Base-by-base conservation (phyloP, 352 stramenopile species). In the Phytopythium mirpurense region DNA sequence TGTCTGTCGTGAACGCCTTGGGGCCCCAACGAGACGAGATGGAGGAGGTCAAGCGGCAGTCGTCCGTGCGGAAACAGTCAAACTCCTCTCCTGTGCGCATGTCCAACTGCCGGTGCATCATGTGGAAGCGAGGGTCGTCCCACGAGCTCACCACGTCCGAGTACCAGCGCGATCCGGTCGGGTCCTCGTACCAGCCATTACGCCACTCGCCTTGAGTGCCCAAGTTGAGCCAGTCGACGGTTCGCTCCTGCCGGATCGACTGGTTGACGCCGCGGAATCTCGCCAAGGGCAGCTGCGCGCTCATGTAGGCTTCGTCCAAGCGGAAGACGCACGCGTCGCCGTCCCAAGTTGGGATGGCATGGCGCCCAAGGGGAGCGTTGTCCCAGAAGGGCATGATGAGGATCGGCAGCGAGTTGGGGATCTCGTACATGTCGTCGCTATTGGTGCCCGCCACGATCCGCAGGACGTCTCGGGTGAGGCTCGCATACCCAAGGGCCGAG, bases 161-260 rank as follows among this genome's bases (percentile, higher is more conserved):
- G 21, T 70, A 67, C 63, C 59, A 70, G 0, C 59, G 59, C 32
- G 58, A 54, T 1, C 63, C 59, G 16, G 62, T 26, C 1, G 18
- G 36, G 19, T 66, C 55, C 57, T 70, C 59, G 21, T 70, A 70
- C 63, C 63, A 70, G 14, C 63, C 59, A 24, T 67, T 61, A 18
- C 59, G 57, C 63, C 50, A 70, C 18, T 44, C 16, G 5, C 59
- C 63, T 18, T 48, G 35, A n/a, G 6, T n/a, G 2, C 38, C 43
- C 21, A 48, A 40, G 1, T 45, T 47, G 5, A 69, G 36, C 62
- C 62, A 69, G 24, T 60, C 53, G 9, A 53, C 41, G 4, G 58
- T 66, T n/a, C 38, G 40, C 1, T 51, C 19, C 10, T 57, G 40
- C 0, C 53, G 53, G 8, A 60, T 49, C 6, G 18, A 62, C 35